Evolutionary conservation across 2,329 filamentous ascomycete species (phyloP), one percentile per base, ranked within the genome.

Genomic region (Dactylonectria macrodidyma): DNA sequence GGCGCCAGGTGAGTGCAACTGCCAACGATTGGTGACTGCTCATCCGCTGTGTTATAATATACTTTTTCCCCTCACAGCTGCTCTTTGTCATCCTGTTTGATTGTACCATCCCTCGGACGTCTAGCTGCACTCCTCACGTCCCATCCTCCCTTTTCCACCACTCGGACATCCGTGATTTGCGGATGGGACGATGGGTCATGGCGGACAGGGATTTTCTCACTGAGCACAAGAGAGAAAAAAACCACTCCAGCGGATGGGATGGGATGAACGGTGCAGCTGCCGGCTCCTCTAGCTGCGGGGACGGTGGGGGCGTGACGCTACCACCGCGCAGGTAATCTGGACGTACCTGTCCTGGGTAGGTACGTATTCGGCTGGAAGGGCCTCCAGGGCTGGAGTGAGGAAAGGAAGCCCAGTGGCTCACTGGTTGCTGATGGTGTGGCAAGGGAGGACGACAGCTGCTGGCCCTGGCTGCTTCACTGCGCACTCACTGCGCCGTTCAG

Each of bases 201-300:
- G 63, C 54, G 16, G 48, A 57, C 70, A 74, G 67, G 72, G 68
- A 69, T 73, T 65, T 66, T 52, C 44, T 41, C 33, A 46, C 58
- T 66, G 50, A 26, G 30, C 57, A 44, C 59, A 26, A 48, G 33
- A 44, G 51, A 38, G 57, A 48, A 44, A 56, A 24, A 41, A 59
- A 33, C 24, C 26, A 30, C 26, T 30, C 26, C 55, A 51, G 51
- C 51, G 58, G 51, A 56, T 66, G 64, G 64, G 59, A 75, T 65
- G 73, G 66, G 73, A 73, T 68, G 71, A 71, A 75, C 73, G 72
- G 72, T 66, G 60, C 63, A 64, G 66, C 59, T 61, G 55, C 65
- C 65, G 60, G 59, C 60, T 52, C 38, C 55, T 54, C 52, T 30
- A 55, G 65, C 67, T 73, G 67, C 64, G 67, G 71, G 67, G 51